phyloP scores from a whole-genome alignment of 1,139 yeast genomes.

The Suhomyces maxii region DNA sequence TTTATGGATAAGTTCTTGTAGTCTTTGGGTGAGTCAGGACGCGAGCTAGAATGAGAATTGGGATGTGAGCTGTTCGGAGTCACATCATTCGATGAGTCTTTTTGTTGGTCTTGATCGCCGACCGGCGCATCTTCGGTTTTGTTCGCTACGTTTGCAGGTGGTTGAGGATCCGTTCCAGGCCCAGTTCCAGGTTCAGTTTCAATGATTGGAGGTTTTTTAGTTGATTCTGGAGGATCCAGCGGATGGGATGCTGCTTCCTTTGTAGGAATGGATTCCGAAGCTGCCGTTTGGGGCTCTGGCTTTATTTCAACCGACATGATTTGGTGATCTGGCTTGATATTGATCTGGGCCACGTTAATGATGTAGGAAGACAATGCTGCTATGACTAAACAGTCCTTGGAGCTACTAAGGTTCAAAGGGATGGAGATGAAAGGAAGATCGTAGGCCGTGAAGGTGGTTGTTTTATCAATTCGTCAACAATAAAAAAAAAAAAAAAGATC shows the following conservation, averaged over 20 bases:
- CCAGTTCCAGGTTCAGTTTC: neutral
- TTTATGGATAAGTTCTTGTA: constrained; percentile 14
- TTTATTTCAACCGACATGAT: neutral
- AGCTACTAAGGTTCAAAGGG: no score
- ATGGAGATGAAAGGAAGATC: no score
- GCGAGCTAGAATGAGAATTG: neutral
- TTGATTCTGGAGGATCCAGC: neutral
- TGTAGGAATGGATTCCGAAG: no score
- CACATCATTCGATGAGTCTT: neutral
- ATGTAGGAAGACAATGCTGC: no score
- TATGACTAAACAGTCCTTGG: no score
- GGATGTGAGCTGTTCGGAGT: neutral
- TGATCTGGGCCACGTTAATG: no score
- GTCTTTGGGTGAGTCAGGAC: constrained; percentile 10
- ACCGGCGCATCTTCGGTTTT: neutral
- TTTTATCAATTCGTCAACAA: no score
- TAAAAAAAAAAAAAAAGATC: no score
- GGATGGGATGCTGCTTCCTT: no score
- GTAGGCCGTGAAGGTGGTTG: no score
- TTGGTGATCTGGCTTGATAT: no score
- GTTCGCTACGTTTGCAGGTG: neutral
- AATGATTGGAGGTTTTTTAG: neutral
- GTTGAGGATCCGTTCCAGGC: neutral
- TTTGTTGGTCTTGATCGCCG: neutral
- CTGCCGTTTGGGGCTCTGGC: neutral